Evolutionary conservation across 192 early-diverging fungal genomes (phyloP), one percentile per base, ranked within the genome.

Genomic region (Mortierella antarctica): DNA sequence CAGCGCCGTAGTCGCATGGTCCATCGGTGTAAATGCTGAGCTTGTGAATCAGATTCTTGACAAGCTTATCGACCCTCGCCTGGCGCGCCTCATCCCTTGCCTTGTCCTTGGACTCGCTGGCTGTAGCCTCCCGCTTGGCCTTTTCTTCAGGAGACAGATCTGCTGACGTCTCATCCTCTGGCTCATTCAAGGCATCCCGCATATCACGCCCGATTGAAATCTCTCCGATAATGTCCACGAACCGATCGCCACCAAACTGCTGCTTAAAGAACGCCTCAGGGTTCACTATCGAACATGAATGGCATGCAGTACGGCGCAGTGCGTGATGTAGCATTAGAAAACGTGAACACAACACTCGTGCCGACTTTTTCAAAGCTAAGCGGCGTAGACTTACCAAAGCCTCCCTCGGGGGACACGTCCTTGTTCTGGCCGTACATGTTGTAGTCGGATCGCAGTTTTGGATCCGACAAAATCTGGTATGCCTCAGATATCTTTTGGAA

Each of bases 401-500:
- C 90, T n/a, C 87, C 86, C 54, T 91, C 90, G 17, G 91, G 88
- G 23, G 89, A 88, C 21, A 89, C 88, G 44, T 85, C 74, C 67
- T 82, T 82, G 63, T 73, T 82, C 51, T 81, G 79, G 23, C 74
- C 73, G 74, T 92, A 87, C 72, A 91, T 90, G 78, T 99, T 98
- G 84, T 99, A 99, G 59, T 88, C 84, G 40, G 92, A 88, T 71
- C 98, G 90, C 77, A 93, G 82, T 62, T 94, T 89, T 7, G 96
- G 95, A 71, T 99, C 97, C 7, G 95, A 96, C 17, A 99, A 86
- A 12, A 98, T 91, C 85, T 97, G 96, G 80, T 99, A 98, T 40
- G 98, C 98, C 77, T 98, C 96, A 11, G 96, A 97, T 39, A 99
- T 94, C 79, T 89, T 90, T 84, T 99, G 97, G 76, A 98, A 99